Conservation (phyloP, 192 early-diverging fungal species). For the Gonapodya prolifera region DNA sequence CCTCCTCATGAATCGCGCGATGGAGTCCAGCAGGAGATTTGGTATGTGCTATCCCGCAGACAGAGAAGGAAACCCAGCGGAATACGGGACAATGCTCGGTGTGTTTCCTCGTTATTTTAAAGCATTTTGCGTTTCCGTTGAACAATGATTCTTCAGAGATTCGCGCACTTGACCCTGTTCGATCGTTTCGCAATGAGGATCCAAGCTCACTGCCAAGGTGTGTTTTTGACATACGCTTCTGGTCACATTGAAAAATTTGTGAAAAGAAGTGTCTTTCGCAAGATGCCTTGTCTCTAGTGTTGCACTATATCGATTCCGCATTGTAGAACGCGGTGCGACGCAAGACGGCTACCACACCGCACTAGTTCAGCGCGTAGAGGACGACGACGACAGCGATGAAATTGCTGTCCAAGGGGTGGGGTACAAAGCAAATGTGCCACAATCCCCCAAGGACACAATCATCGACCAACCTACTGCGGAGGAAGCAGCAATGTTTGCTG, state of each 20-base stretch:
- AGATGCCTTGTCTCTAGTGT: slow-evolving; percentile 9
- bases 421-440: neutral
- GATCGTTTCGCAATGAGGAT: neutral
- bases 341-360: slow-evolving; percentile 16
- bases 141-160: too few species aligned
- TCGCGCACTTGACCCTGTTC: neutral
- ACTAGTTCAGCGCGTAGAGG: slow-evolving; percentile 16
- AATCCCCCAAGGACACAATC: neutral
- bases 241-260: too few species aligned
- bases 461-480: neutral
- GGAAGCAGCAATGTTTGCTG: neutral
- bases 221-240: too few species aligned
- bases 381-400: slow-evolving; percentile 18
- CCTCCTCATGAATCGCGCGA: slow-evolving; percentile 25
- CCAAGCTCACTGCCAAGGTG: neutral
- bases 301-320: slow-evolving; percentile 14
- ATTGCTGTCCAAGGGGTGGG: neutral
- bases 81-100: slow-evolving; percentile 3
- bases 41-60: slow-evolving; percentile 7
- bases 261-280: too few species aligned
- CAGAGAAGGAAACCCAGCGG: neutral
- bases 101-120: too few species aligned
- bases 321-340: slow-evolving; percentile 13
- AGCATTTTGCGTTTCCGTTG: too few species aligned
- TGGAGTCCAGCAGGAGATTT: slow-evolving; percentile 11